These are phyloP conservation scores for Tolypocladium capitatum DNA, from an alignment of 2,329 filamentous ascomycete genomes.

Conservation along the genomic window DNA sequence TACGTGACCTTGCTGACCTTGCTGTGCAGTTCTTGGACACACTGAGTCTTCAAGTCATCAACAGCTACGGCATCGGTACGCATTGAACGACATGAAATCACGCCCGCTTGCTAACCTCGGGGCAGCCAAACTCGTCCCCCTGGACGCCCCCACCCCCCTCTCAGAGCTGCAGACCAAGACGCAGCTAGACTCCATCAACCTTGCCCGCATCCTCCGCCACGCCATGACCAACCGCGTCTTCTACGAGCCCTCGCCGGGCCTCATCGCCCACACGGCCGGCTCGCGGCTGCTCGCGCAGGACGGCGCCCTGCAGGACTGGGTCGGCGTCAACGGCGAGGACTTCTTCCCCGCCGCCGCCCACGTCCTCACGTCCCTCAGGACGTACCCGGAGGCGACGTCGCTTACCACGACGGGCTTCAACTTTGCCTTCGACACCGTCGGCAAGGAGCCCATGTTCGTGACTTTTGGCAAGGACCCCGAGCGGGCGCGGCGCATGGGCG, in stretches of 20 bases:
- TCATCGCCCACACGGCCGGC: slow-evolving; percentile 41
- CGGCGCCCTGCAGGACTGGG: slow-evolving; percentile 34
- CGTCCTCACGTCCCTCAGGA: slow-evolving; percentile 29
- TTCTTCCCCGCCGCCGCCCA: slow-evolving; percentile 35
- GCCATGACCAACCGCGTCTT: slow-evolving; percentile 46
- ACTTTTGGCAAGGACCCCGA: slow-evolving; percentile 34
- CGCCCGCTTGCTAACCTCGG: not conserved
- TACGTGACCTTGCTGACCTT: not conserved
- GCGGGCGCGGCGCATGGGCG: slow-evolving; percentile 37
- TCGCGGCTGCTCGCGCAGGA: slow-evolving; percentile 39
- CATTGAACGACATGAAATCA: not conserved
- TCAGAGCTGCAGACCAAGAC: slow-evolving; percentile 31
- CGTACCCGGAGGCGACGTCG: slow-evolving; percentile 33
- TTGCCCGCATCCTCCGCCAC: slow-evolving; percentile 38
- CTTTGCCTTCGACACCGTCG: slow-evolving; percentile 34
- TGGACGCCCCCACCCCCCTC: slow-evolving; percentile 29
- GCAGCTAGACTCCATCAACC: slow-evolving; percentile 32
- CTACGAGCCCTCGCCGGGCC: slow-evolving; percentile 32
- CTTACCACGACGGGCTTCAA: slow-evolving; percentile 37
- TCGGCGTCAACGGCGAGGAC: slow-evolving; percentile 41
- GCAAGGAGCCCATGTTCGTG: slow-evolving; percentile 39
- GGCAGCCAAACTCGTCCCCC: slow-evolving; percentile 37
- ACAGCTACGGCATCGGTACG: slow-evolving; percentile 35
- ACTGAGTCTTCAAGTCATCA: slow-evolving; percentile 35
- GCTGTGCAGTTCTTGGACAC: slow-evolving; percentile 31